Percentiles rank a stretch among this genome's conserved stretches.
Conservation (phyloP, 169 alveolate genomes). For the Plasmodium chabaudi region DNA sequence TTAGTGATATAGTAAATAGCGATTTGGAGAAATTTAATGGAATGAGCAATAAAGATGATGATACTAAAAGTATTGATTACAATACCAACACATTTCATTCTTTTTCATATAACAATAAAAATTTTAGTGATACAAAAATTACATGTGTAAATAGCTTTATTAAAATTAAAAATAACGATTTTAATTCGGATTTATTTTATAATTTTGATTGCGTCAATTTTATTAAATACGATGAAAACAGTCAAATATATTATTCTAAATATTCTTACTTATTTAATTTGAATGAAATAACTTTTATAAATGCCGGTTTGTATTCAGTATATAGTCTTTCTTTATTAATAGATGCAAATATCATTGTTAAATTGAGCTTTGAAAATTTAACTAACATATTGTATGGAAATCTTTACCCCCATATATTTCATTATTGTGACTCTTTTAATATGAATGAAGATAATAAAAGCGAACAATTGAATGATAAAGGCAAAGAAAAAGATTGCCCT, state of each 20-base stretch:
- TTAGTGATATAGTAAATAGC: constrained; percentile 1
- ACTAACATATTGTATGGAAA: constrained; percentile 16
- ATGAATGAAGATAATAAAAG: background rate
- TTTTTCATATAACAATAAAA: background rate
- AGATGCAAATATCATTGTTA: constrained; percentile 38
- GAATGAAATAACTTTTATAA: constrained; percentile 42
- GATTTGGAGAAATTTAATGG: background rate
- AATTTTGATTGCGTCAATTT: constrained; percentile 44
- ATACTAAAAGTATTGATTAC: background rate
- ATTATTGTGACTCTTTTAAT: constrained; percentile 11
- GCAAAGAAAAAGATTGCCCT: background rate
- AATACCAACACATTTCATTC: background rate
- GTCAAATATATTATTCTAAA: constrained; percentile 35
- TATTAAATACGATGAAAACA: constrained; percentile 41
- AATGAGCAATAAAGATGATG: background rate
- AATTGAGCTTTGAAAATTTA: constrained; percentile 26
- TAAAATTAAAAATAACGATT: constrained; percentile 35
- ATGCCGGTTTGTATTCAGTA: constrained; percentile 37
- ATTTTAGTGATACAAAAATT: background rate
- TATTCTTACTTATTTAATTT: constrained; percentile 62
- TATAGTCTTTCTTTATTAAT: constrained; percentile 29
- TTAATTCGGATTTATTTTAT: constrained; percentile 38
- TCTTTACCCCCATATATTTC: constrained; percentile 56
- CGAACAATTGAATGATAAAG: background rate
- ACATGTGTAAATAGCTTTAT: constrained; percentile 12